Evolutionary conservation across 202 grass and related monocot species (phyloP).

Genomic region (Digitaria exilis): DNA sequence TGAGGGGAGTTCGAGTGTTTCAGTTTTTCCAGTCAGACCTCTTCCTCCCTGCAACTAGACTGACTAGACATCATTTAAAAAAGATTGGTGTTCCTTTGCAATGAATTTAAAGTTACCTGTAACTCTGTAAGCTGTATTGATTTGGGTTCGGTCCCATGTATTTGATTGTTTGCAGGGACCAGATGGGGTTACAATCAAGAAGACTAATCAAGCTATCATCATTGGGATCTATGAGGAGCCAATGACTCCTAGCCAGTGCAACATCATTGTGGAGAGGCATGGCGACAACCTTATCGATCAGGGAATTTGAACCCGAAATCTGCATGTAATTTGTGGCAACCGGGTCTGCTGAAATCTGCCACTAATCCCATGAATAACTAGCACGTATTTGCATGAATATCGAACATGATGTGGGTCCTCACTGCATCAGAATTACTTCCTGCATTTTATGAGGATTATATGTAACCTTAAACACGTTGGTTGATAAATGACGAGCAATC

Average conservation of each 20-base stretch:
- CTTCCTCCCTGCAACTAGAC: background rate
- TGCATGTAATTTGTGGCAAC: background rate
- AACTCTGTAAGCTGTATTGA: background rate
- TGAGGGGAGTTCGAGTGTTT: background rate
- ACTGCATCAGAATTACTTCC: background rate
- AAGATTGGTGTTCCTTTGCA: background rate
- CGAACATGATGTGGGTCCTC: background rate
- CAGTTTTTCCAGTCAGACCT: background rate
- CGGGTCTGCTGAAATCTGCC: constrained; percentile 12
- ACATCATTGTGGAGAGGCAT: constrained; percentile 56
- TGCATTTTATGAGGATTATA: background rate
- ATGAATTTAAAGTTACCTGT: background rate
- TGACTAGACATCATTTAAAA: background rate
- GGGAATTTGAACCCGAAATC: constrained; percentile 36
- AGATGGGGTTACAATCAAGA: constrained; percentile 52
- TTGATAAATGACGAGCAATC: background rate
- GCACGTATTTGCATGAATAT: background rate
- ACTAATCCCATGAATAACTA: constrained; percentile 49
- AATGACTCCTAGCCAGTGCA: constrained; percentile 55
- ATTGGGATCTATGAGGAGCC: constrained; percentile 50
- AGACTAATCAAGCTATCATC: constrained; percentile 43
- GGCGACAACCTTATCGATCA: constrained; percentile 57
- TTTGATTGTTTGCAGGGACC: constrained; percentile 41
- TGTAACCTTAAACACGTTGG: constrained; percentile 27
- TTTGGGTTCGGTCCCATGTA: background rate